phyloP scores from a whole-genome alignment of 2,329 filamentous ascomycete genomes.

The Fusarium acutatum region DNA sequence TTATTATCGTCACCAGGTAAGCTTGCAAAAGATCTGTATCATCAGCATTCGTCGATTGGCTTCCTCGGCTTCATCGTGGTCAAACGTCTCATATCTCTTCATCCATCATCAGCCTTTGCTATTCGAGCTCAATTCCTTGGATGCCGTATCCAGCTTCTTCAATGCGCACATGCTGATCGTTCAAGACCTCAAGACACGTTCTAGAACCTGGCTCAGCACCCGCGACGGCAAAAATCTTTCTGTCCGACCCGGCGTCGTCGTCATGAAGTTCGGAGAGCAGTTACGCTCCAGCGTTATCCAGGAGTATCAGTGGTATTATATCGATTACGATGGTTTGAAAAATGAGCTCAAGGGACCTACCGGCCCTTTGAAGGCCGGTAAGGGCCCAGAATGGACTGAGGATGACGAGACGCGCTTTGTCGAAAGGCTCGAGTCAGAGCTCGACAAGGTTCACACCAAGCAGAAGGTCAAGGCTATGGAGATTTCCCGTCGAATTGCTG shows the following conservation, averaged over 20 bases:
- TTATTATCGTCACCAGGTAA: conserved; percentile 28
- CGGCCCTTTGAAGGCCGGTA: conserved; percentile 54
- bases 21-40: conserved; percentile 5
- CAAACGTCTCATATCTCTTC: neutral
- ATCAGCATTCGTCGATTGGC: conserved; percentile 1
- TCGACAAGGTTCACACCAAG: conserved; percentile 98
- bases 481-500: conserved; percentile 88
- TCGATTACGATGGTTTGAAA: conserved; percentile 96
- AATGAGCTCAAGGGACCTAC: conserved; percentile 80
- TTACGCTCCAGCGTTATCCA: conserved; percentile 94
- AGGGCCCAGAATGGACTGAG: conserved; percentile 78
- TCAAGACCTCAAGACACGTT: conserved; percentile 57
- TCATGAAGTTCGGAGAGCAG: conserved; percentile 94
- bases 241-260: conserved; percentile 61
- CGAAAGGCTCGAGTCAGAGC: conserved; percentile 83
- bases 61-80: conserved; percentile 4
- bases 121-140: conserved; percentile 12
- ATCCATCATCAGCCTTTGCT: neutral
- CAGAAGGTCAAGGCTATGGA: conserved; percentile 97
- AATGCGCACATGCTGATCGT: conserved; percentile 60
- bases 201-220: conserved; percentile 52
- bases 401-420: conserved; percentile 93
- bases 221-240: conserved; percentile 40
- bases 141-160: conserved; percentile 23
- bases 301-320: conserved; percentile 98